phyloP scores from a whole-genome alignment of 495 filamentous ascomycete genomes.

The Neurospora sublineolata region DNA sequence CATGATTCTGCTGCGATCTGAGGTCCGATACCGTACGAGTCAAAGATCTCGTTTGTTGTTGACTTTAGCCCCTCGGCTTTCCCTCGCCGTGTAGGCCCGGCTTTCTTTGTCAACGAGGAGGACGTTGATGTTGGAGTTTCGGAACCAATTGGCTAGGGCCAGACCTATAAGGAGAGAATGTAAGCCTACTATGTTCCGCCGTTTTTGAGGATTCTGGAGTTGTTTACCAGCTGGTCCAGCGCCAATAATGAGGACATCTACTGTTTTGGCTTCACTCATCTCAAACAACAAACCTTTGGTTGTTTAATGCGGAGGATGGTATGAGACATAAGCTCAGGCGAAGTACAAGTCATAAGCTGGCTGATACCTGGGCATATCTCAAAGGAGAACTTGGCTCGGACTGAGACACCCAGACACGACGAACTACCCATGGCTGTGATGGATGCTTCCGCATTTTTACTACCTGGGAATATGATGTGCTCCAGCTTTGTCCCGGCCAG shows the following conservation, averaged over 20 bases:
- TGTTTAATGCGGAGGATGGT: neutral
- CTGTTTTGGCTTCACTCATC: slow-evolving; percentile 2
- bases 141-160: slow-evolving; percentile 12
- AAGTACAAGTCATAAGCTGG: neutral
- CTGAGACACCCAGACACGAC: neutral
- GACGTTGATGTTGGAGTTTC: slow-evolving; percentile 5
- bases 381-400: neutral
- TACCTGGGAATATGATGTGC: neutral
- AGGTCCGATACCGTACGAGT: slow-evolving; percentile 8
- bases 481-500: neutral
- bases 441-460: neutral
- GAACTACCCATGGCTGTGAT: neutral
- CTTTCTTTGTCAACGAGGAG: slow-evolving; percentile 10
- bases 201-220: neutral
- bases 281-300: neutral
- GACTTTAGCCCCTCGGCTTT: slow-evolving; percentile 13
- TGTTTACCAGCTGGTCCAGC: slow-evolving; percentile 58
- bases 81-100: slow-evolving; percentile 4
- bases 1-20: slow-evolving; percentile 9
- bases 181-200: neutral
- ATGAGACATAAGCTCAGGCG: neutral
- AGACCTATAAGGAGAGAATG: neutral
- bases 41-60: slow-evolving; percentile 13
- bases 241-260: slow-evolving; percentile 50
- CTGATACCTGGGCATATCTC: too few species aligned